Percentiles rank a stretch among this genome's conserved stretches.
These are phyloP conservation scores for Buxus sempervirens DNA, from an alignment of 164 flowering plant species.

Conservation along the genomic window DNA sequence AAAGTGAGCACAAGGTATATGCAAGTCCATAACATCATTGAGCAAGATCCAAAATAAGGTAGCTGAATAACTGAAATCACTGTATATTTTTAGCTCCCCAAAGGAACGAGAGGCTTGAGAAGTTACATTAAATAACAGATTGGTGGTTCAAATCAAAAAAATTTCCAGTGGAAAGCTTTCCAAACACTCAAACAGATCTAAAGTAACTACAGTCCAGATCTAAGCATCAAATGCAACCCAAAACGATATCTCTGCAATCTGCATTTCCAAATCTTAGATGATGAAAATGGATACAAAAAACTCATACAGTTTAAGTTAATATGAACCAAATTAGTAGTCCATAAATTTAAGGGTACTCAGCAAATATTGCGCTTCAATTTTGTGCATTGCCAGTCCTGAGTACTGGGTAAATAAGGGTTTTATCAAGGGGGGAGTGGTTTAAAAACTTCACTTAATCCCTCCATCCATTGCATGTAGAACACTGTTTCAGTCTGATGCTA, in stretches of 20 bases:
- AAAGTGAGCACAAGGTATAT: background rate
- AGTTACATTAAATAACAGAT: slow-evolving; percentile 1
- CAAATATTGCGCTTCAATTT: no score
- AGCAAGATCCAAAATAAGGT: background rate
- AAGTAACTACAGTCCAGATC: background rate
- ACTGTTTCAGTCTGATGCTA: no score
- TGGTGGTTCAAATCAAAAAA: background rate
- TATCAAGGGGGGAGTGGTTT: no score
- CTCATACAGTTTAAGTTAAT: background rate
- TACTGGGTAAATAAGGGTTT: no score
- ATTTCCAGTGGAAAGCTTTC: background rate
- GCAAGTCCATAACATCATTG: background rate
- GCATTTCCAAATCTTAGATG: background rate
- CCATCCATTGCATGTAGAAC: no score
- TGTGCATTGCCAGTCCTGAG: no score
- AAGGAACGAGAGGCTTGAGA: background rate
- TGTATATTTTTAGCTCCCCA: background rate
- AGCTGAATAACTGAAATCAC: background rate
- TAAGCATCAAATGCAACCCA: background rate
- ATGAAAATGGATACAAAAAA: background rate
- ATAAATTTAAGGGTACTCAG: no score
- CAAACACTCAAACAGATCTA: background rate
- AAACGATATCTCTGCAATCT: background rate
- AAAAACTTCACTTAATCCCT: no score
- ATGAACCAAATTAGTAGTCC: no score